Base-by-base conservation (phyloP, 2,329 filamentous ascomycete genomes). In the Sclerotinia subarctica region DNA sequence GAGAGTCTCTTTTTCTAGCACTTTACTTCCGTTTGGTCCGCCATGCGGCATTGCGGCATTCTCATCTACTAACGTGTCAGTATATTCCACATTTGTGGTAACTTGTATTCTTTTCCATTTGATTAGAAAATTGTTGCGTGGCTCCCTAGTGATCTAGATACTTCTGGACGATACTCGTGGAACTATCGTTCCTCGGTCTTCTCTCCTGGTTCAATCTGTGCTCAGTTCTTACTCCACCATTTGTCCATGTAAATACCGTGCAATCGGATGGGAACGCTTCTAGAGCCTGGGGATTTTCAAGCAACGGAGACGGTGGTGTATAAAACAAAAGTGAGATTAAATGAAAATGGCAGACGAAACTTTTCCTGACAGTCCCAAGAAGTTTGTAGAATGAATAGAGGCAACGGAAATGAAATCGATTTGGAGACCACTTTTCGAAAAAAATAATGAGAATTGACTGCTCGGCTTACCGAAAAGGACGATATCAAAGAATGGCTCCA, bases 401-500 rank as follows among this genome's bases (percentile, higher is more conserved):
- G 6, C 21, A n/a, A 6, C 2, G 21, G 21, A 32, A 24, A 49
- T 32, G 29, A 52, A n/a, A 35, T 35, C 21, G 29, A 2, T 21
- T 60, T 5, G 24, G 21, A 29, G 29, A 17, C 21, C 4, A 49
- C 29, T 24, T 0, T 21, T 5, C 6, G 7, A 19, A 19, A n/a
- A 60, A 24, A 11, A 8, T 24, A 24, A 1, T 13, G 13, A 42
- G 13, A 21, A 62, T 29, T n/a, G 53, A 47, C 24, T 52, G 19
- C 44, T 17, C 4, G 29, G 57, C 70, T 67, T 65, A 75, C 73
- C 86, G 67, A 89, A 89, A 5, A 88, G 80, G 0, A 89, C 87
- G 69, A 89, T 86, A 73, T 89, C 82, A 75, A 89, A 89, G 76
- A 89, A 88, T 0, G 84, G 81, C 21, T 82, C 78, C 72, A 89